phyloP scores from a whole-genome alignment of 371 early-diverging fungal genomes.

The Capillidium heterosporum region DNA sequence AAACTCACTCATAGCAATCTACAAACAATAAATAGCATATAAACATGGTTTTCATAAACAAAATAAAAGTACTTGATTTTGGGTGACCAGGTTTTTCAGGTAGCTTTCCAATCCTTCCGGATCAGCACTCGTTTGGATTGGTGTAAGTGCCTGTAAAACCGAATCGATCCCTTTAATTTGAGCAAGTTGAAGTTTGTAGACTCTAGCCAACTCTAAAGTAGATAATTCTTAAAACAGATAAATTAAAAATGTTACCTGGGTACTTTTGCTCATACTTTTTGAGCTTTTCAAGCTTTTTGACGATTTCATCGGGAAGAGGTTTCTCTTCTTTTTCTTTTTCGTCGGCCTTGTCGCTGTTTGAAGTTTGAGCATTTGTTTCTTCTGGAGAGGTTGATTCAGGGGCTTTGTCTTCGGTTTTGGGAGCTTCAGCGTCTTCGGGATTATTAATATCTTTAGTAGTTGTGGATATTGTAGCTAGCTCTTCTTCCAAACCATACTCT shows the following conservation, averaged over 20 bases:
- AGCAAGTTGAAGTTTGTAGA: slow-evolving; percentile 1
- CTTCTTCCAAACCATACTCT: not conserved
- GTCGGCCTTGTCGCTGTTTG: not conserved
- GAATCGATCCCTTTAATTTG: slow-evolving; percentile 1
- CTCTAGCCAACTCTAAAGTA: slow-evolving; percentile 2
- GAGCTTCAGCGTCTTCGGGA: not conserved
- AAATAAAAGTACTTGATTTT: not conserved
- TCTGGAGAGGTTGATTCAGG: not conserved
- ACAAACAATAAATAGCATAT: not conserved
- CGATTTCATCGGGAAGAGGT: not conserved
- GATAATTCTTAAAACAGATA: no score
- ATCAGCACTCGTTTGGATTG: slow-evolving; percentile 1
- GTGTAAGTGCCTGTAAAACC: slow-evolving; percentile 2
- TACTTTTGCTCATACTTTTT: slow-evolving; percentile 4
- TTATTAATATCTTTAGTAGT: not conserved
- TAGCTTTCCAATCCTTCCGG: not conserved
- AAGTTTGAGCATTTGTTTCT: not conserved
- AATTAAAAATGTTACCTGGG: slow-evolving; percentile 1
- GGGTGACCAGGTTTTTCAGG: slow-evolving; percentile 2
- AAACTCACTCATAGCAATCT: slow-evolving; percentile 4
- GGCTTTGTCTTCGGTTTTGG: not conserved
- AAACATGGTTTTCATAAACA: not conserved
- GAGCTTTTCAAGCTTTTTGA: slow-evolving; percentile 5
- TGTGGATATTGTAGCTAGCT: not conserved
- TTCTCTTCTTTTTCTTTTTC: not conserved